Conservation (phyloP, 768 basidiomycete genomes). For the Sarcomyxa edulis region DNA sequence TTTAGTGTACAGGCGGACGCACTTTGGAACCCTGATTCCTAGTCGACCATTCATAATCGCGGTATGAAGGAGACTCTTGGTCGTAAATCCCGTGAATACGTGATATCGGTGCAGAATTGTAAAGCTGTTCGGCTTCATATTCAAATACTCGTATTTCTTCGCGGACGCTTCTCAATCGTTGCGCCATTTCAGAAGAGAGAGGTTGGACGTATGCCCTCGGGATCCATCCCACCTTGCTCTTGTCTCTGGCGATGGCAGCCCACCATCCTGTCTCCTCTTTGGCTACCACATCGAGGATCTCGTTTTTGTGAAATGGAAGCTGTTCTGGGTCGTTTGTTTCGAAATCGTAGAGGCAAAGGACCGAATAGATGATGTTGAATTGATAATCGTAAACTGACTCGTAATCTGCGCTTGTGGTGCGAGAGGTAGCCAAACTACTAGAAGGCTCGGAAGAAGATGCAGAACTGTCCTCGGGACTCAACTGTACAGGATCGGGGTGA, state of each 20-base stretch:
- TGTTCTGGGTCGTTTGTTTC: conserved; percentile 54
- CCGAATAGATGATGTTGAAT: conserved; percentile 40
- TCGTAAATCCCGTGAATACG: conserved; percentile 21
- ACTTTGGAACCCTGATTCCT: too few species aligned
- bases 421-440: conserved; percentile 22
- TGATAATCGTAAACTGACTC: conserved; percentile 10
- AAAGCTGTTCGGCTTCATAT: conserved; percentile 41
- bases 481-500: conserved; percentile 21
- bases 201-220: conserved; percentile 64
- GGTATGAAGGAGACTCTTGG: not conserved
- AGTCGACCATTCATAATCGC: not conserved
- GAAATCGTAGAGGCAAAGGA: conserved; percentile 68
- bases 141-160: conserved; percentile 41
- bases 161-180: conserved; percentile 37
- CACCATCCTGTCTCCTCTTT: conserved; percentile 77
- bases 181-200: conserved; percentile 45
- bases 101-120: conserved; percentile 32
- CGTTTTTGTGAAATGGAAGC: conserved; percentile 58
- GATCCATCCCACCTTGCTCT: conserved; percentile 65
- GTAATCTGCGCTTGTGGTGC: conserved; percentile 12
- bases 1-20: too few species aligned
- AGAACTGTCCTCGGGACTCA: conserved; percentile 19
- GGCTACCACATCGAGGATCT: conserved; percentile 64
- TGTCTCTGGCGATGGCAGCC: conserved; percentile 60
- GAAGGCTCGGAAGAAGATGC: conserved; percentile 29